phyloP scores from a whole-genome alignment of 345 rosid species.

The Pugionium cornutum region DNA sequence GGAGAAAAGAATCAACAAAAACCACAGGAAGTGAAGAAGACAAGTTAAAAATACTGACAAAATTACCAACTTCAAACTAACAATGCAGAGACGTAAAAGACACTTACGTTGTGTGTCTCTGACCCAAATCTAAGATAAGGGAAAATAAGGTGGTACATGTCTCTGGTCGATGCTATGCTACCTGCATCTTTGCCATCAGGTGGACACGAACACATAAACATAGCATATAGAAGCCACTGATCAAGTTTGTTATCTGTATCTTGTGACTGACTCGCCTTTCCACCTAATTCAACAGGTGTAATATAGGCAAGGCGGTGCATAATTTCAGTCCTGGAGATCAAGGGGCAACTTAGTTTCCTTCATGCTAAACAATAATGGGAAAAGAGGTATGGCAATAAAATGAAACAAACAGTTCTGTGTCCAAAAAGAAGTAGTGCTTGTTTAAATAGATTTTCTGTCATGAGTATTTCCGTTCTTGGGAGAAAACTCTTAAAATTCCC shows the following conservation, averaged over 20 bases:
- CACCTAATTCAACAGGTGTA: slow-evolving; percentile 92
- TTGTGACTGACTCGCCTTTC: slow-evolving; percentile 85
- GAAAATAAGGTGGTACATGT: slow-evolving; percentile 84
- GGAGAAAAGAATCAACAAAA: slow-evolving; percentile 25
- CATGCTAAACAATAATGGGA: slow-evolving; percentile 14
- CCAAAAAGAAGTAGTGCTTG: slow-evolving; percentile 14
- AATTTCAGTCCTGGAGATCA: slow-evolving; percentile 67
- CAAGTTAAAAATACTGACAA: slow-evolving; percentile 12
- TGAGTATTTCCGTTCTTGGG: slow-evolving; percentile 12
- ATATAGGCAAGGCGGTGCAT: slow-evolving; percentile 82
- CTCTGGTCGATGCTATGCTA: slow-evolving; percentile 76
- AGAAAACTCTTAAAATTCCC: slow-evolving; percentile 13
- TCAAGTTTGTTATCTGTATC: slow-evolving; percentile 92
- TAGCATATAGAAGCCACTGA: slow-evolving; percentile 96
- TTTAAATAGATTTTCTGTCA: slow-evolving; percentile 12
- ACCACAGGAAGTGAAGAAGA: slow-evolving; percentile 15
- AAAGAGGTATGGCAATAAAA: slow-evolving; percentile 16
- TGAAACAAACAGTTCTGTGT: slow-evolving; percentile 4
- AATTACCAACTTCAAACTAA: slow-evolving; percentile 26
- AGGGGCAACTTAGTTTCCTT: slow-evolving; percentile 26
- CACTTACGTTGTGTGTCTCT: slow-evolving; percentile 79
- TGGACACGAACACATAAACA: slow-evolving; percentile 96
- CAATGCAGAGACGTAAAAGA: slow-evolving; percentile 20
- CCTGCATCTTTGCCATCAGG: slow-evolving; percentile 81
- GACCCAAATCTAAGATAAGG: slow-evolving; percentile 87